These are phyloP conservation scores for Claviceps quebecensis DNA, from an alignment of 2,329 filamentous ascomycete genomes.

Conservation along the genomic window DNA sequence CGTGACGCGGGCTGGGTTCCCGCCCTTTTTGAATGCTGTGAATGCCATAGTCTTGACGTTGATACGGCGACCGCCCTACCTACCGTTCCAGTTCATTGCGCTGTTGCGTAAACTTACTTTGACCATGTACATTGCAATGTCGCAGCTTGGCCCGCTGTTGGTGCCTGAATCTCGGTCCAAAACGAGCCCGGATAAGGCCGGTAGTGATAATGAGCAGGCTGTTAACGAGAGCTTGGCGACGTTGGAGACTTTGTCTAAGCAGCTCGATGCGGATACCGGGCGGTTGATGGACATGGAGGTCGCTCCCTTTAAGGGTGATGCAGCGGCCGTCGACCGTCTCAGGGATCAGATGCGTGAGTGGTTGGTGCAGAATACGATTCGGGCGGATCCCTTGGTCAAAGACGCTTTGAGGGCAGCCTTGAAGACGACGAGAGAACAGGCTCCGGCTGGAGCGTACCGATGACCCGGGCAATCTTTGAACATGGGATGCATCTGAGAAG, in stretches of 20 bases:
- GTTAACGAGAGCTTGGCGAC: constrained; percentile 41
- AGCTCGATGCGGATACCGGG: constrained; percentile 54
- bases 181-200: constrained; percentile 8
- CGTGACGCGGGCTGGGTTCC: constrained; percentile 40
- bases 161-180: constrained; percentile 23
- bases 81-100: constrained; percentile 73
- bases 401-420: constrained; percentile 61
- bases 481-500: too few relatives aligned
- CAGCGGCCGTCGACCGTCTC: constrained; percentile 41
- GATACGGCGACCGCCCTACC: constrained; percentile 42
- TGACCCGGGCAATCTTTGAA: constrained; percentile 10
- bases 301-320: constrained; percentile 66
- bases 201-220: constrained; percentile 30
- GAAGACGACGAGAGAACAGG: constrained; percentile 46
- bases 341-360: constrained; percentile 68
- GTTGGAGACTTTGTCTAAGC: constrained; percentile 44
- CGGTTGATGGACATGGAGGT: constrained; percentile 65
- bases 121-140: constrained; percentile 70
- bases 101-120: constrained; percentile 64
- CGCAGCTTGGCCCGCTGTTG: constrained; percentile 62
- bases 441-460: constrained; percentile 44
- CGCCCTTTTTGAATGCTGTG: constrained; percentile 28
- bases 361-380: constrained; percentile 74
- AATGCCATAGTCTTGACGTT: constrained; percentile 29
- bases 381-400: constrained; percentile 65